phyloP scores from a whole-genome alignment of 768 basidiomycete genomes.

The Trametes meyenii region DNA sequence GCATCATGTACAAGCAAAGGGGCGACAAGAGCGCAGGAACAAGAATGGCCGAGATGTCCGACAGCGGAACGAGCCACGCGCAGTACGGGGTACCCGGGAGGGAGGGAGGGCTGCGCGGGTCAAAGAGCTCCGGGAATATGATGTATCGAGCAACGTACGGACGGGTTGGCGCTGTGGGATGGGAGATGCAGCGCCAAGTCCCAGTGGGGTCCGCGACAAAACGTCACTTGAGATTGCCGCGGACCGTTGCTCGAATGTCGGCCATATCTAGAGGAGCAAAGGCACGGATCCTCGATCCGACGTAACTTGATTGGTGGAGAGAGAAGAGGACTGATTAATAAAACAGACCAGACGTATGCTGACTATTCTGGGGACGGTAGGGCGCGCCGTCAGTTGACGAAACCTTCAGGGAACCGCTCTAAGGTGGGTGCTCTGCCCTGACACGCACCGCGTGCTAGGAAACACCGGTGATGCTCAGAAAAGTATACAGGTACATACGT shows the following conservation, averaged over 20 bases:
- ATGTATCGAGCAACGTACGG: not conserved
- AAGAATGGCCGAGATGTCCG: not conserved
- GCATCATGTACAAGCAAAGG: too few species aligned
- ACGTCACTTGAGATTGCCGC: not conserved
- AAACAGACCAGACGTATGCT: too few species aligned
- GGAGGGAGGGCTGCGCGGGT: not conserved
- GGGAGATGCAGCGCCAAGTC: not conserved
- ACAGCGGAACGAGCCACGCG: slow-evolving; percentile 6
- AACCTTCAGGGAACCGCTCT: too few species aligned
- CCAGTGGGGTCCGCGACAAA: not conserved
- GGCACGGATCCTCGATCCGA: not conserved
- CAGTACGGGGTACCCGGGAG: not conserved
- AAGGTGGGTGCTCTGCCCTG: too few species aligned
- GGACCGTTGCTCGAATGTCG: not conserved
- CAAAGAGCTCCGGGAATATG: slow-evolving; percentile 2
- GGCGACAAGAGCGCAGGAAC: not conserved
- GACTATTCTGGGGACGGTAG: too few species aligned
- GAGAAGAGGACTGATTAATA: not conserved
- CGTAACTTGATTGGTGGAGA: not conserved
- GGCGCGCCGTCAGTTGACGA: too few species aligned
- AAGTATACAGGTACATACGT: too few species aligned
- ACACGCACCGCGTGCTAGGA: too few species aligned
- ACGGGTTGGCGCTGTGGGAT: slow-evolving; percentile 1
- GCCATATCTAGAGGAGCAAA: not conserved
- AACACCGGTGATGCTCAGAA: too few species aligned